phyloP scores from a whole-genome alignment of 2,329 filamentous ascomycete genomes.

The Ambrosiella beaveri region DNA sequence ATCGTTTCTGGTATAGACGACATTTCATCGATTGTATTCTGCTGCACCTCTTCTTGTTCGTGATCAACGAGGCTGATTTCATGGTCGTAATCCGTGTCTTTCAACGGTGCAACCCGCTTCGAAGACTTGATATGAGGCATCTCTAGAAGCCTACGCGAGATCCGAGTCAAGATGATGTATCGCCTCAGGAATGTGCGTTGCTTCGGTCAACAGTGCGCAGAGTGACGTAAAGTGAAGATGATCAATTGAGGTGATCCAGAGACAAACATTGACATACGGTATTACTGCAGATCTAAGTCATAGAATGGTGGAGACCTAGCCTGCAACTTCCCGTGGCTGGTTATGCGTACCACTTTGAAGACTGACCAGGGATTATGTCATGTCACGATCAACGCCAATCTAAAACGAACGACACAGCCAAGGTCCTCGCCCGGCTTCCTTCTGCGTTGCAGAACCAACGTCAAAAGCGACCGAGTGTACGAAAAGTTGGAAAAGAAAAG shows the following conservation, averaged over 20 bases:
- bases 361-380: conserved; percentile 8
- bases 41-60: conserved; percentile 17
- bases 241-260: not conserved
- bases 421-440: not conserved
- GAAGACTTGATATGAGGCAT: conserved; percentile 21
- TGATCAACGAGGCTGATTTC: conserved; percentile 52
- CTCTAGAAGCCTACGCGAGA: not conserved
- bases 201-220: not conserved
- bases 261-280: not conserved
- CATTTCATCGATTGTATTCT: not conserved
- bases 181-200: no score
- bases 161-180: no score
- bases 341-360: not conserved
- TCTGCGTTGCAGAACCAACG: not conserved
- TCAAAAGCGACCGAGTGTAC: not conserved
- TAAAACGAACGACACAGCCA: not conserved
- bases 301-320: not conserved
- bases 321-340: not conserved
- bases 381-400: not conserved
- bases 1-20: not conserved
- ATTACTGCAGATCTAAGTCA: not conserved
- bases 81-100: conserved; percentile 50
- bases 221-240: not conserved
- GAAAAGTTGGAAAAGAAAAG: not conserved
- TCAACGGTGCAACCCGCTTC: conserved; percentile 36